These are phyloP conservation scores for Stentor roeselii DNA, from an alignment of 73 alveolate species.

Conservation along the genomic window DNA sequence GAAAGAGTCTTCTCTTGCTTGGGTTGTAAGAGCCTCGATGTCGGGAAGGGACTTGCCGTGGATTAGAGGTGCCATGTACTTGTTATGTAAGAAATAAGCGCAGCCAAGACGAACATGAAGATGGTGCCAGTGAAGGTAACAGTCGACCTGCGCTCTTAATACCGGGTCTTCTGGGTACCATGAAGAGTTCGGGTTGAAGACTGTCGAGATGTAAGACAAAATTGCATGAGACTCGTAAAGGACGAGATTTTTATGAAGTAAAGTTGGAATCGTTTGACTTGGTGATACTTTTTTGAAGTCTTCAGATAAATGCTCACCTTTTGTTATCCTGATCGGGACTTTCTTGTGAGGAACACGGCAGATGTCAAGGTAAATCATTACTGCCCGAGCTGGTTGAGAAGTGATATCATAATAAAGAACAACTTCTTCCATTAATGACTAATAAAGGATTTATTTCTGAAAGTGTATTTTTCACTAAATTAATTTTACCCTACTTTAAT, in stretches of 20 bases:
- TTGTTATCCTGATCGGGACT: slow-evolving; percentile 31
- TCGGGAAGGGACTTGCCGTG: not conserved
- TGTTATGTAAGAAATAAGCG: not conserved
- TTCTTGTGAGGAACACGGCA: slow-evolving; percentile 35
- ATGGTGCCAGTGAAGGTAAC: slow-evolving; percentile 68
- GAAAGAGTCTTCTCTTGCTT: not conserved
- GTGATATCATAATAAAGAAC: not conserved
- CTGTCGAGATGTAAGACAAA: slow-evolving; percentile 39
- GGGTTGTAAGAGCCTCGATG: not conserved
- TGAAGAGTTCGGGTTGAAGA: slow-evolving; percentile 36
- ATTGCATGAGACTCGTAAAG: slow-evolving; percentile 64
- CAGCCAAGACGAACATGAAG: slow-evolving; percentile 35
- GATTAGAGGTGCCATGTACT: not conserved
- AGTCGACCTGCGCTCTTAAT: slow-evolving; percentile 44
- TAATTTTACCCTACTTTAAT: not conserved
- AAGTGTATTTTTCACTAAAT: not conserved
- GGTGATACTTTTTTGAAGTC: slow-evolving; percentile 47
- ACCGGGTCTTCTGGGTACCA: slow-evolving; percentile 61
- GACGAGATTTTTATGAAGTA: slow-evolving; percentile 37
- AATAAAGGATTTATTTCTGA: not conserved
- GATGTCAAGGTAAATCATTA: slow-evolving; percentile 43
- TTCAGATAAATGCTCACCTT: slow-evolving; percentile 37
- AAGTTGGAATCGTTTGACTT: slow-evolving; percentile 46
- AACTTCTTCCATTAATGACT: not conserved
- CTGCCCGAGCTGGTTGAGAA: slow-evolving; percentile 61